These are phyloP conservation scores for Fusarium illudens DNA, from an alignment of 2,329 filamentous ascomycete species.

Conservation along the genomic window DNA sequence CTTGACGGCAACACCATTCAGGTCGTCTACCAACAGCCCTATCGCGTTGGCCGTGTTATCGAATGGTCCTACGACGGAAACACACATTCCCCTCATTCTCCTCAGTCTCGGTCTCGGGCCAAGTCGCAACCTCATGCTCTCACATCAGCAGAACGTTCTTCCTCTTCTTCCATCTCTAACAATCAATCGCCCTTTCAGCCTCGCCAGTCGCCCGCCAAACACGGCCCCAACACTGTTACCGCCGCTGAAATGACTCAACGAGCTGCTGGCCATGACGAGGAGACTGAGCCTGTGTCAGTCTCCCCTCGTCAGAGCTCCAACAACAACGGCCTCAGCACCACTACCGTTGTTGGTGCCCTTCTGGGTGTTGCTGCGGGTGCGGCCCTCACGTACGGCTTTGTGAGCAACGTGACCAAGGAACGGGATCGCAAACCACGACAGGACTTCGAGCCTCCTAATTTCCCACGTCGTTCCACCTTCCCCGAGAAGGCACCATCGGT, in stretches of 20 bases:
- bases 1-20: constrained; percentile 87
- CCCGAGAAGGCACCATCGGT: constrained; percentile 52
- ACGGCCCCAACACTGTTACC: constrained; percentile 33
- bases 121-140: constrained; percentile 35
- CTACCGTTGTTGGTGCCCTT: constrained; percentile 76
- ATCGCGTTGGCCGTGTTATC: constrained; percentile 53
- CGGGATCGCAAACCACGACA: constrained; percentile 56
- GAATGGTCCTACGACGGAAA: constrained; percentile 60
- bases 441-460: constrained; percentile 51
- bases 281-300: constrained; percentile 31
- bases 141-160: constrained; percentile 32
- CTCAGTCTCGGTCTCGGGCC: constrained; percentile 29
- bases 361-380: constrained; percentile 78
- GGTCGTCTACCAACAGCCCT: constrained; percentile 65
- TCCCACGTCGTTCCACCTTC: constrained; percentile 57
- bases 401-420: constrained; percentile 54
- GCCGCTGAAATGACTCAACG: constrained; percentile 38
- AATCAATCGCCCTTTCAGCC: constrained; percentile 31
- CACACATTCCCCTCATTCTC: constrained; percentile 20
- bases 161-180: constrained; percentile 34
- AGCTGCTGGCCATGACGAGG: constrained; percentile 31
- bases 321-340: constrained; percentile 59
- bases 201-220: constrained; percentile 29
- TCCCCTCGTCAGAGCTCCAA: constrained; percentile 49
- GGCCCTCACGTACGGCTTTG: constrained; percentile 74